Conservation (phyloP, 352 stramenopile species). For the Blastocystis sp. region DNA sequence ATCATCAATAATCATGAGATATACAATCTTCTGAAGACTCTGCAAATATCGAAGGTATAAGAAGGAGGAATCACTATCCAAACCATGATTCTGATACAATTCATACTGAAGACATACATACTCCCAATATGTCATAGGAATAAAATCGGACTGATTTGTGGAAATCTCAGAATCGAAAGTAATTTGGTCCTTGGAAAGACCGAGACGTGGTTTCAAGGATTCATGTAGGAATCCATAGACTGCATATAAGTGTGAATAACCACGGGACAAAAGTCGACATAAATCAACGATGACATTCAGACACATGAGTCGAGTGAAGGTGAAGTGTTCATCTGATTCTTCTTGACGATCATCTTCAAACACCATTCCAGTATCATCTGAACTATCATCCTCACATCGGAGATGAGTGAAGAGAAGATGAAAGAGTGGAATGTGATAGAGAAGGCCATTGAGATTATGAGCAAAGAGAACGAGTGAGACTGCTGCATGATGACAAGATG, state of each 20-base stretch:
- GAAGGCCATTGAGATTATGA: conserved; percentile 28
- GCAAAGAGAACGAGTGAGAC: neutral
- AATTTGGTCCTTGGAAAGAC: neutral
- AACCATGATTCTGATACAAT: neutral
- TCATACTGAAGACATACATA: neutral
- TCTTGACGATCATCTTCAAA: neutral
- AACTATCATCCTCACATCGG: neutral
- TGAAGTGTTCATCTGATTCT: neutral
- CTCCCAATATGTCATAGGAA: conserved; percentile 13
- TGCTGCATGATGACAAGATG: neutral
- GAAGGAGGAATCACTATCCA: neutral
- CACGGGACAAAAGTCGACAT: conserved; percentile 19
- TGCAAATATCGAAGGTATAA: conserved; percentile 35
- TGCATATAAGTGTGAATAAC: conserved; percentile 46
- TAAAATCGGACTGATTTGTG: neutral
- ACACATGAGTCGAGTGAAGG: conserved; percentile 5
- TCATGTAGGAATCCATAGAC: conserved; percentile 6
- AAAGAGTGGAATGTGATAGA: conserved; percentile 40
- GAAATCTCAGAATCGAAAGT: neutral
- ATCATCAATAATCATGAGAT: conserved; percentile 60
- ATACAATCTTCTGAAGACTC: conserved; percentile 48
- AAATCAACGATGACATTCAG: conserved; percentile 52
- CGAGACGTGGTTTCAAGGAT: neutral
- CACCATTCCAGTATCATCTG: neutral
- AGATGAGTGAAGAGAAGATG: conserved; percentile 4